Evolutionary conservation across 176 grass and related monocot species (phyloP).

Genomic region (Phyllostachys edulis): DNA sequence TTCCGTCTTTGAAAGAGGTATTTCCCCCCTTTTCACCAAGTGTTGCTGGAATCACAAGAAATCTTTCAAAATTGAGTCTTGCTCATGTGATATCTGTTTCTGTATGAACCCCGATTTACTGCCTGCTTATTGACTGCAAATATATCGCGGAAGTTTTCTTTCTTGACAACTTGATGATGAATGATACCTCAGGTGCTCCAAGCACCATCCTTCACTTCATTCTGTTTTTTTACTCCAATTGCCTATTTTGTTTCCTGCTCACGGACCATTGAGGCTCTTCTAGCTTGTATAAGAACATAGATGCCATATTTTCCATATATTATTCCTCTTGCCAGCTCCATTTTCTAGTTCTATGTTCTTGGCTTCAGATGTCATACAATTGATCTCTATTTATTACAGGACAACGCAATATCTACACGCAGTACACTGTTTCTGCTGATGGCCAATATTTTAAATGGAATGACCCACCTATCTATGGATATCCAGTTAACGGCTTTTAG

Average conservation of each 20-base stretch:
- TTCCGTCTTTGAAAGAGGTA: constrained; percentile 91
- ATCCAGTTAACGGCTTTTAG: constrained; percentile 83
- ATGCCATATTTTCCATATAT: constrained; percentile 14
- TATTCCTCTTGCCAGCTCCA: too few relatives aligned
- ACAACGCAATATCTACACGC: constrained; percentile 55
- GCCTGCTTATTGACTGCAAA: constrained; percentile 2
- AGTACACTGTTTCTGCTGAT: constrained; percentile 66
- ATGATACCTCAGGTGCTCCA: background rate
- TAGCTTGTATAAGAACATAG: background rate
- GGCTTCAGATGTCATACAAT: background rate
- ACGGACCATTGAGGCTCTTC: background rate
- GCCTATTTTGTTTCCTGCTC: background rate
- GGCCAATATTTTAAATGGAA: constrained; percentile 86
- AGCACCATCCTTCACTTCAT: background rate
- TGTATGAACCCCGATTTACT: background rate
- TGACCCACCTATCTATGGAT: constrained; percentile 81
- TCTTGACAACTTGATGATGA: background rate
- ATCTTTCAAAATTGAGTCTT: background rate
- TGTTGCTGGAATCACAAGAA: background rate
- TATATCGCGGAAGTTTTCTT: background rate
- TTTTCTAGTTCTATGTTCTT: too few relatives aligned
- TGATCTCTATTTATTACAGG: constrained; percentile 48
- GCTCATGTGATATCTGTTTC: background rate
- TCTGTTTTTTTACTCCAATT: background rate
- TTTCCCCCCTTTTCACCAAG: background rate